phyloP scores from a whole-genome alignment of 2,329 filamentous ascomycete species.

The Penicillium sp. region DNA sequence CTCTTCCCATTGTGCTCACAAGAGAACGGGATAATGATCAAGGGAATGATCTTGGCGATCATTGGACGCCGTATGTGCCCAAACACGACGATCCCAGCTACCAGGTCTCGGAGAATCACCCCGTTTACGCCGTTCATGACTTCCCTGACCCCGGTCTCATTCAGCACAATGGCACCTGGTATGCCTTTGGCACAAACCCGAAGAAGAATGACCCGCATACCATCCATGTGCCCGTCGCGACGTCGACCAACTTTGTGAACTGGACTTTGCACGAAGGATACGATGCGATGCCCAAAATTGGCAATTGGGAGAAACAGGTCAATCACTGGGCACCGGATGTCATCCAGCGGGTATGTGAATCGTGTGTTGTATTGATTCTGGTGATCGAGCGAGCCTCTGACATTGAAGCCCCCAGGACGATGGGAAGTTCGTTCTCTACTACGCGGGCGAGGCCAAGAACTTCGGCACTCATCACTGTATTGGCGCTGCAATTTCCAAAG shows the following conservation, averaged over 20 bases:
- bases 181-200: conserved; percentile 33
- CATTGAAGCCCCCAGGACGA: conserved; percentile 30
- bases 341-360: conserved; percentile 41
- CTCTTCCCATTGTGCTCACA: conserved; percentile 22
- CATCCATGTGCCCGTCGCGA: conserved; percentile 54
- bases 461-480: conserved; percentile 53
- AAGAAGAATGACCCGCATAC: conserved; percentile 15
- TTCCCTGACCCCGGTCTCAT: conserved; percentile 34
- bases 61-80: conserved; percentile 5
- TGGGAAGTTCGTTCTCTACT: conserved; percentile 59
- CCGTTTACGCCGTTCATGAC: conserved; percentile 23
- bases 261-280: conserved; percentile 45
- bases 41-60: too few species aligned
- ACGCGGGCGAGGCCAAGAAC: conserved; percentile 48
- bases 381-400: too few species aligned
- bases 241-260: conserved; percentile 47
- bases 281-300: conserved; percentile 53
- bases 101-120: conserved; percentile 17
- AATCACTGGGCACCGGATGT: conserved; percentile 63
- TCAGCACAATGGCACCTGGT: conserved; percentile 35
- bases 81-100: conserved; percentile 19
- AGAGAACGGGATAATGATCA: conserved; percentile 2
- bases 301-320: conserved; percentile 51
- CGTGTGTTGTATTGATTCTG: too few species aligned
- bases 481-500: conserved; percentile 50